Percentiles rank a stretch among this genome's conserved stretches.
These are phyloP conservation scores for Penicillium pulvis DNA, from an alignment of 495 filamentous ascomycete genomes.

Conservation along the genomic window DNA sequence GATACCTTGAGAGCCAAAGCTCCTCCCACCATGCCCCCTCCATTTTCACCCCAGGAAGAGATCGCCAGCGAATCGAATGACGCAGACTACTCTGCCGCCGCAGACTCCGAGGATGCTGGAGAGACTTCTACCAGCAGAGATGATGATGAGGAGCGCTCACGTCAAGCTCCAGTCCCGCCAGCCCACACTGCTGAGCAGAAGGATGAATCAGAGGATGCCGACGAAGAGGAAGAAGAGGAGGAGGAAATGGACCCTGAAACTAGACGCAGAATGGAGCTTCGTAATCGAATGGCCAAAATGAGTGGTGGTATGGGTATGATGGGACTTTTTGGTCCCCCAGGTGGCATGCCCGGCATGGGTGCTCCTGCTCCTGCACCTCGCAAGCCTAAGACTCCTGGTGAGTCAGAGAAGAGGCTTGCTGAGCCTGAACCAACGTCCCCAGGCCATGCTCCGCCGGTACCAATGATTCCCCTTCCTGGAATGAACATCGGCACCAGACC, in stretches of 20 bases:
- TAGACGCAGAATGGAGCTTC: constrained; percentile 81
- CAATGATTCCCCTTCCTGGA: constrained; percentile 75
- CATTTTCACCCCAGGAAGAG: constrained; percentile 52
- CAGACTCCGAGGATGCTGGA: constrained; percentile 81
- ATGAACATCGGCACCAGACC: constrained; percentile 55
- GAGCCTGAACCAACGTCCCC: constrained; percentile 53
- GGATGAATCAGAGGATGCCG: constrained; percentile 45
- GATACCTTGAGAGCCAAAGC: constrained; percentile 54
- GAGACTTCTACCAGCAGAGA: constrained; percentile 74
- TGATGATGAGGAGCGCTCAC: constrained; percentile 62
- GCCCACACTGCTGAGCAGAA: constrained; percentile 21
- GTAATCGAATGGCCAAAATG: constrained; percentile 97
- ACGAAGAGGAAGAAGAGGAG: constrained; percentile 70
- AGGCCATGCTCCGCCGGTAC: constrained; percentile 66
- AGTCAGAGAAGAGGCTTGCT: constrained; percentile 66
- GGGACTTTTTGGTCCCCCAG: constrained; percentile 85
- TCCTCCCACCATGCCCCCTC: constrained; percentile 45
- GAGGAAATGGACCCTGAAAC: constrained; percentile 93
- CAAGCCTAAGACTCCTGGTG: constrained; percentile 55
- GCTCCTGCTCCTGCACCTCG: constrained; percentile 49
- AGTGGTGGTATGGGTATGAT: constrained; percentile 97
- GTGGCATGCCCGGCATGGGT: constrained; percentile 60
- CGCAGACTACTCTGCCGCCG: constrained; percentile 85
- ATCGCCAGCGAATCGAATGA: constrained; percentile 80
- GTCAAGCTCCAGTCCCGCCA: constrained; percentile 19